Evolutionary conservation across 305 asterid genomes (phyloP).

Genomic region (Rubia peregrina): DNA sequence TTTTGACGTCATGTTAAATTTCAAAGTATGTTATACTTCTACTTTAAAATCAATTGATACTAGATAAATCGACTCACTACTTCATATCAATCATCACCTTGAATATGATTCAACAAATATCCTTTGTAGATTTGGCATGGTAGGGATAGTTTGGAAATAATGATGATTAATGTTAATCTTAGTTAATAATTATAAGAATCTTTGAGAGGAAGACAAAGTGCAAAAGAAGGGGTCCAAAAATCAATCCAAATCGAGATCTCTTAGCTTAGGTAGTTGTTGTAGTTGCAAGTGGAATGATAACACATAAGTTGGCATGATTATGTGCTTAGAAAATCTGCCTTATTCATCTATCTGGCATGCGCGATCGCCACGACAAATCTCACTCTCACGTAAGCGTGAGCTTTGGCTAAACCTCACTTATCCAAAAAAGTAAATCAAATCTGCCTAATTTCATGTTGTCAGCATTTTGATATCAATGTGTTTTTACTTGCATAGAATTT

Average conservation of each 20-base stretch:
- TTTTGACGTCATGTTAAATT: too few species aligned
- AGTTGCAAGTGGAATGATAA: slow-evolving; percentile 38
- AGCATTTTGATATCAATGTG: too few species aligned
- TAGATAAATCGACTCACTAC: too few species aligned
- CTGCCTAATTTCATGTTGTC: too few species aligned
- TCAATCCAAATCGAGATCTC: slow-evolving; percentile 26
- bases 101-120: too few species aligned
- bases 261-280: slow-evolving; percentile 29
- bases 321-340: slow-evolving; percentile 23
- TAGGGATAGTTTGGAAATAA: slow-evolving; percentile 5
- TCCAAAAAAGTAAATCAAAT: too few species aligned
- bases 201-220: slow-evolving; percentile 4
- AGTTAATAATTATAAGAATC: slow-evolving; percentile 4
- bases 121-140: neutral
- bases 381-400: slow-evolving; percentile 36
- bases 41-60: too few species aligned
- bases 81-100: too few species aligned
- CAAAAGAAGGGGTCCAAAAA: neutral
- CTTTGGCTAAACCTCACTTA: neutral
- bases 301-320: slow-evolving; percentile 42
- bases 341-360: slow-evolving; percentile 25
- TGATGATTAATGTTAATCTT: slow-evolving; percentile 20
- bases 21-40: too few species aligned
- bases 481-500: too few species aligned
- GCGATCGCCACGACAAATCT: slow-evolving; percentile 24